Evolutionary conservation across 495 filamentous ascomycete genomes (phyloP), one percentile per base, ranked within the genome.

Genomic region (Lasiosphaeriaceae sp.): DNA sequence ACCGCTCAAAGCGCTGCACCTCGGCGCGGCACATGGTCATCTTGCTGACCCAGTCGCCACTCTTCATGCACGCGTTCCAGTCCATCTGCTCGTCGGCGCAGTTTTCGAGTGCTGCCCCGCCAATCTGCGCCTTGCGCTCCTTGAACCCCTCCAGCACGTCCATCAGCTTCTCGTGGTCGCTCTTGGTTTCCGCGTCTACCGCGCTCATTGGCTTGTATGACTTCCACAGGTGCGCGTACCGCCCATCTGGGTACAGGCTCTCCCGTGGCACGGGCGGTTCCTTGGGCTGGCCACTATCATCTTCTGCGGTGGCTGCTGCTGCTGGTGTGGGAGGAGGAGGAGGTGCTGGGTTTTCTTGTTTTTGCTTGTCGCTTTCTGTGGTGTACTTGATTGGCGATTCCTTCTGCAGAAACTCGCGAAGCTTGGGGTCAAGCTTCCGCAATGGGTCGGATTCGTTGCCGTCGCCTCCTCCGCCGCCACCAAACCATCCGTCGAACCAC

Each of bases 151-250:
- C 89, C 24, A 96, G 77, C 55, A 97, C 83, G 65, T 90, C 86
- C 51, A 74, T 70, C 41, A 93, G 79, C 64, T 83, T 85, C 64
- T 92, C 87, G 66, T 88, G 81, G 44, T 92, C 84, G 29, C 83
- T 84, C 65, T 87, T 88, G 26, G 67, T 71, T 35, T 81, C 77
- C 22, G 76, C 75, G 56, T 95, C 85, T 48, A 90, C 71, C 22
- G 83, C 77, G 2, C 70, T 60, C 11, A 83, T 82, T 1, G 92
- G 82, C 51, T 80, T 77, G 80, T 98, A 97, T 46, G 82, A 88
- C 69, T 86, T 88, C 94, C 94, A 98, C 29, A 98, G 80, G 75
- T 96, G 82, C 47, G 92, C 90, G 71, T 97, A 97, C 56, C 94
- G 89, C 58, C 91, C 92, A 73, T 97, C 94, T 56, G 71, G 63